These are phyloP conservation scores for Sonneratia caseolaris DNA, from an alignment of 345 rosid genomes.

Conservation along the genomic window DNA sequence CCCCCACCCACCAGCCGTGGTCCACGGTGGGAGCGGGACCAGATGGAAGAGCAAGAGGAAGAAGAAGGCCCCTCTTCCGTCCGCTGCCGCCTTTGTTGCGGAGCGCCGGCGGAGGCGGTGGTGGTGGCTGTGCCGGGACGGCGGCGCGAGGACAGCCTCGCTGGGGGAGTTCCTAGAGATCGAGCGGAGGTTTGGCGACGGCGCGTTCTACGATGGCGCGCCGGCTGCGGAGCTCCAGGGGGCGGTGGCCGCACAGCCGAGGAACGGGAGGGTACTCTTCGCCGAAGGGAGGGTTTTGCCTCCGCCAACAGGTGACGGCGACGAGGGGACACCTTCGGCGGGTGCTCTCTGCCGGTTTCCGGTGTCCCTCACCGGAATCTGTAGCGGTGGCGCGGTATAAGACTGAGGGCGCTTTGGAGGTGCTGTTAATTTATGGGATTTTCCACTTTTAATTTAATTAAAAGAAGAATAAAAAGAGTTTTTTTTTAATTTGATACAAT, in stretches of 20 bases:
- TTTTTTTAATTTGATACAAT: too few species aligned
- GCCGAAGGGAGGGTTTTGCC: constrained; percentile 85
- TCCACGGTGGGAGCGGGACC: constrained; percentile 1
- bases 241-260: constrained; percentile 22
- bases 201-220: constrained; percentile 38
- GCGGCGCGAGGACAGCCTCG: constrained; percentile 54
- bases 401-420: neutral
- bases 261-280: constrained; percentile 46
- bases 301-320: constrained; percentile 28
- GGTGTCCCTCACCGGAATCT: constrained; percentile 63
- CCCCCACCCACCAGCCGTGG: constrained; percentile 11
- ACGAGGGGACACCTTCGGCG: constrained; percentile 25
- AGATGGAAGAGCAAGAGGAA: constrained; percentile 8
- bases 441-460: too few species aligned
- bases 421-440: too few species aligned
- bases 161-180: constrained; percentile 85
- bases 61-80: constrained; percentile 11
- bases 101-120: constrained; percentile 50
- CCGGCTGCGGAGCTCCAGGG: constrained; percentile 53
- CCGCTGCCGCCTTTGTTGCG: constrained; percentile 18
- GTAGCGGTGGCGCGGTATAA: constrained; percentile 45
- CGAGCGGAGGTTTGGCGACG: constrained; percentile 76
- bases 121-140: constrained; percentile 85
- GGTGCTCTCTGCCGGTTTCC: constrained; percentile 50
- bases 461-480: too few species aligned